Base-by-base conservation (phyloP, 345 rosid species). In the Combretum micranthum region DNA sequence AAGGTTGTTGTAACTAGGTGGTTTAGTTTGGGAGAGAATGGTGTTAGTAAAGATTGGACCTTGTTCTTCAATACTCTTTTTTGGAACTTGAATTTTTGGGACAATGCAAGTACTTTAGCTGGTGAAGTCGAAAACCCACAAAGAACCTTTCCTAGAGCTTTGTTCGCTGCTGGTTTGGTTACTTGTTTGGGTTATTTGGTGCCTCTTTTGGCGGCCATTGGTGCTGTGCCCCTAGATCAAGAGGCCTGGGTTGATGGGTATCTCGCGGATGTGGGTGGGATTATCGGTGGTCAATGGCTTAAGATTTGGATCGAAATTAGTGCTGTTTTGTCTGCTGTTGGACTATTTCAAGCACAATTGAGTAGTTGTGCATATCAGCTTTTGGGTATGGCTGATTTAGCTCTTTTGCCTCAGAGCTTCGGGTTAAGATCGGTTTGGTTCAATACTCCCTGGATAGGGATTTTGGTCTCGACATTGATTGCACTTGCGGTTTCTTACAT, bases 241-340 rank as follows among this genome's bases (percentile, higher is more conserved):
- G 60, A 64, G 47, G 62, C 56, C 13, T 92, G 97, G 97, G 83
- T 55, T 1, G 65, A 78, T 1, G 88, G 92, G 16, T 85, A 73
- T 53, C 79, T 72, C 19, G 86, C 88, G 1, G 68, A 69, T 1
- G 79, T 72, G 4, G 97, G 90, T 0, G 78, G 80, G 59, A 75
- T 86, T 20, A 84, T 89, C 17, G 89, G 83, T 2, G 97, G 97
- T 0, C 80, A 73, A 26, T 92, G 97, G 97, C 66, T 92, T 9
- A 84, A 84, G 47, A 64, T 77, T 1, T 88, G 88, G 84, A 39
- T 85, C 20, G 80, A 80, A 64, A 19, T 84, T 0, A 88, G 95
- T 5, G 82, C 90, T 1, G 93, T 86, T 42, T 62, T 88, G 14
- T 86, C 95, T 0, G 79, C 72, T 1, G 73, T 87, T 16, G 97